Conservation (phyloP, 257 asterid species). For the Mentha longifolia region DNA sequence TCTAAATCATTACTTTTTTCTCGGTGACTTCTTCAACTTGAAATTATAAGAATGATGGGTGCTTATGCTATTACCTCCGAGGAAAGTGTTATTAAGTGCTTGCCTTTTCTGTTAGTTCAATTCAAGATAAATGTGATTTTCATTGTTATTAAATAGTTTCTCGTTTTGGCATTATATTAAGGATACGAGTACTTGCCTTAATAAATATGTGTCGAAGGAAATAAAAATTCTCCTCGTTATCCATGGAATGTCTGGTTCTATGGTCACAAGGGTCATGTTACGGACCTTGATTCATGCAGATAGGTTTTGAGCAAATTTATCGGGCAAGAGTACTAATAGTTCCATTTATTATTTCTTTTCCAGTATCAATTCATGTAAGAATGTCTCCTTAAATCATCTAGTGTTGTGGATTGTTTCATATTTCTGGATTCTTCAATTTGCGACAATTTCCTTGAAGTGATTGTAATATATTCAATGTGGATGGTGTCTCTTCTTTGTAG, state of each 20-base stretch:
- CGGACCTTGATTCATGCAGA: neutral
- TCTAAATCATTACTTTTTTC: neutral
- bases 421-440: neutral
- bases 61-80: neutral
- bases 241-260: neutral
- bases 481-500: conserved; percentile 48
- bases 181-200: neutral
- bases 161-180: neutral
- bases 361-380: neutral
- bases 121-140: neutral
- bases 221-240: neutral
- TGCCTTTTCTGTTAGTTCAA: neutral
- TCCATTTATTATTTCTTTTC: neutral
- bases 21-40: conserved; percentile 5
- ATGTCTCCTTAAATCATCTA: neutral
- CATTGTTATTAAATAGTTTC: neutral
- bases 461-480: neutral
- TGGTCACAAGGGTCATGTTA: neutral
- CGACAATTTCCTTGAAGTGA: neutral
- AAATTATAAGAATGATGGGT: conserved; percentile 9
- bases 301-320: neutral
- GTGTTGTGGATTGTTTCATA: neutral
- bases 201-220: neutral
- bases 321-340: neutral
- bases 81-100: neutral